Evolutionary conservation across 805 yeast species (phyloP).

Genomic region (Candida endomychidarum): DNA sequence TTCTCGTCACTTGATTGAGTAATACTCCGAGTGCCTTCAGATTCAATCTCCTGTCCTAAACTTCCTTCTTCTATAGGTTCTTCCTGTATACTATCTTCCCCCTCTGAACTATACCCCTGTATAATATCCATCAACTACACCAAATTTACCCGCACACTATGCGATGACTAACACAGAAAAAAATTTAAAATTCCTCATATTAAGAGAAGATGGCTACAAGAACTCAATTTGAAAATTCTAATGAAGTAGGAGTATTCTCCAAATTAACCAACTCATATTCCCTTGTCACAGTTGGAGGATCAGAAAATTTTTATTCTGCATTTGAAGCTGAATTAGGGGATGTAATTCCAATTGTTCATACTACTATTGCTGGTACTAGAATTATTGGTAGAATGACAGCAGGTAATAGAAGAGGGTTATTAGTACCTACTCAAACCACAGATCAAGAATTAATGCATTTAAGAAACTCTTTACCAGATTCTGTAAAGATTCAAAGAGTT

Average conservation of each 20-base stretch:
- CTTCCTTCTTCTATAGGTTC: too few species aligned
- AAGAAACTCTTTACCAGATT: conserved; percentile 93
- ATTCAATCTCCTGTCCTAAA: too few species aligned
- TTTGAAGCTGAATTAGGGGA: conserved; percentile 98
- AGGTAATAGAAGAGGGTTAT: conserved; percentile 94
- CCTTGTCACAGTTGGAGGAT: conserved; percentile 95
- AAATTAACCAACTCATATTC: conserved; percentile 95
- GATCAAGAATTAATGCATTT: conserved; percentile 98
- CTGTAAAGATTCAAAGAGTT: conserved; percentile 93
- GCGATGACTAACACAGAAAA: conserved; percentile 7
- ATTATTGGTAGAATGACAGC: conserved; percentile 98
- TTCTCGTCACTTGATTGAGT: too few species aligned
- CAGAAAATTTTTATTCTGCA: conserved; percentile 80
- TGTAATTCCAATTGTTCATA: conserved; percentile 92
- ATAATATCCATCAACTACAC: conserved; percentile 5
- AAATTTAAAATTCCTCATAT: conserved; percentile 2
- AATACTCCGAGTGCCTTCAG: too few species aligned
- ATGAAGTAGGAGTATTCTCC: conserved; percentile 85
- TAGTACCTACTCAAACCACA: conserved; percentile 96
- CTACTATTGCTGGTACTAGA: conserved; percentile 97
- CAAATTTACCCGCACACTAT: conserved; percentile 7
- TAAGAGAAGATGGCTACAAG: conserved; percentile 39
- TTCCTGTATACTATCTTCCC: not conserved
- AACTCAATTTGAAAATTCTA: conserved; percentile 50
- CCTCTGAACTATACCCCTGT: conserved; percentile 10